Percentiles rank a stretch among this genome's conserved stretches.
Conservation (phyloP, 768 basidiomycete species). For the Phallus indusiatus region DNA sequence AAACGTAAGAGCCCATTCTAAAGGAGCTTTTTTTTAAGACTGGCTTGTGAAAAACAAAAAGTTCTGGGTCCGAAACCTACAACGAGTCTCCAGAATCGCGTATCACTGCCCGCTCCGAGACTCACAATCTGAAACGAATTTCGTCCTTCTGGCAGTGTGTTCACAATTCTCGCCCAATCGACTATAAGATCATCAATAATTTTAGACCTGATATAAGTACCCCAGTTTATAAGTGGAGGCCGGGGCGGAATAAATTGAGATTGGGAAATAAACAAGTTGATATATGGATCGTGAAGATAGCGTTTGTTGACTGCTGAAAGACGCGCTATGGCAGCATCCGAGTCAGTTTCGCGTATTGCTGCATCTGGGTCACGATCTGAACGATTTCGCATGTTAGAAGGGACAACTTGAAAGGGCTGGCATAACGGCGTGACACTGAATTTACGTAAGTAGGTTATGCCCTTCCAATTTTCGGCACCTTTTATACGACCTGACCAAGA, state of each 20-base stretch:
- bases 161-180: slow-evolving; percentile 33
- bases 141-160: slow-evolving; percentile 20
- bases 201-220: slow-evolving; percentile 78
- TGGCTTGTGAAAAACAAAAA: not conserved
- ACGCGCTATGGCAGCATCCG: slow-evolving; percentile 75
- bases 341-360: slow-evolving; percentile 68
- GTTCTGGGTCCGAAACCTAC: slow-evolving; percentile 39
- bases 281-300: slow-evolving; percentile 76
- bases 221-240: slow-evolving; percentile 90
- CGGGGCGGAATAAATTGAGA: slow-evolving; percentile 47
- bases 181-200: slow-evolving; percentile 72
- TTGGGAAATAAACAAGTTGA: slow-evolving; percentile 56
- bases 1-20: slow-evolving; percentile 44
- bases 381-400: not conserved
- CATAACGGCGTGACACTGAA: not conserved
- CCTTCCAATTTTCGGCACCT: slow-evolving; percentile 41
- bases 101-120: slow-evolving; percentile 92
- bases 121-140: slow-evolving; percentile 79
- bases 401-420: slow-evolving; percentile 1
- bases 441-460: slow-evolving; percentile 11
- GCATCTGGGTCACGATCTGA: slow-evolving; percentile 38
- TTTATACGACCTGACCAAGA: slow-evolving; percentile 81
- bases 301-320: slow-evolving; percentile 73
- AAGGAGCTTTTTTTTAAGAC: not conserved
- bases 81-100: slow-evolving; percentile 84